phyloP scores from a whole-genome alignment of 2,329 filamentous ascomycete genomes.

The Calonectria fujianensis region DNA sequence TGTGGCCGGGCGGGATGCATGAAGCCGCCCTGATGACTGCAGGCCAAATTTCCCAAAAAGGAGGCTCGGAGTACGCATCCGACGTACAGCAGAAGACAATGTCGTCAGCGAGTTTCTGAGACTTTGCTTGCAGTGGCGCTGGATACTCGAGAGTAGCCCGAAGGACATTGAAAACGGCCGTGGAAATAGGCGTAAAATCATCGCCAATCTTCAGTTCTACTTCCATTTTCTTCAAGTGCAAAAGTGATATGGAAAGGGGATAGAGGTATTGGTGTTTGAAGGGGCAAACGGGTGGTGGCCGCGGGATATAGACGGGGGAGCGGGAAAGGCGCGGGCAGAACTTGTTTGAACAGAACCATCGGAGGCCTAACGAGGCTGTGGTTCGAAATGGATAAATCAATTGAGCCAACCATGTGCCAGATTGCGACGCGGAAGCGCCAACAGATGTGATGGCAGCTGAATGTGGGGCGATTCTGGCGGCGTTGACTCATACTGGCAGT shows the following conservation, averaged over 20 bases:
- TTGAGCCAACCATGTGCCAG: not conserved
- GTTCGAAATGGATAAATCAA: not conserved
- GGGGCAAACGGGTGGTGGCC: not conserved
- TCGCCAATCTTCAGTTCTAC: not conserved
- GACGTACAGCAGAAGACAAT: not conserved
- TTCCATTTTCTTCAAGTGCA: not conserved
- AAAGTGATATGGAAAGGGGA: not conserved
- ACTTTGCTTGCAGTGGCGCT: not conserved
- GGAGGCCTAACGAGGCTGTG: not conserved
- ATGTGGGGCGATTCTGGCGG: not conserved
- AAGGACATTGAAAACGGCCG: slow-evolving; percentile 14
- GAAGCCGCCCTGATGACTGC: not conserved
- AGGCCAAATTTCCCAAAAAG: slow-evolving; percentile 19
- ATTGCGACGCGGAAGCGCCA: not conserved
- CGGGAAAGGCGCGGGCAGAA: not conserved
- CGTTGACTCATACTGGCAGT: too few relatives aligned
- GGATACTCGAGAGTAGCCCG: not conserved
- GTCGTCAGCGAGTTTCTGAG: slow-evolving; percentile 4
- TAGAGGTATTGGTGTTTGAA: not conserved
- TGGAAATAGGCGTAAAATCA: not conserved
- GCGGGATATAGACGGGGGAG: slow-evolving; percentile 1
- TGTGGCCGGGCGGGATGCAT: slow-evolving; percentile 3
- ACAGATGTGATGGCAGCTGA: not conserved
- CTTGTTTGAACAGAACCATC: not conserved
- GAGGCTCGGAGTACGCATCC: not conserved